phyloP scores from a whole-genome alignment of 352 stramenopile genomes.

The Phytophthora parvispora region DNA sequence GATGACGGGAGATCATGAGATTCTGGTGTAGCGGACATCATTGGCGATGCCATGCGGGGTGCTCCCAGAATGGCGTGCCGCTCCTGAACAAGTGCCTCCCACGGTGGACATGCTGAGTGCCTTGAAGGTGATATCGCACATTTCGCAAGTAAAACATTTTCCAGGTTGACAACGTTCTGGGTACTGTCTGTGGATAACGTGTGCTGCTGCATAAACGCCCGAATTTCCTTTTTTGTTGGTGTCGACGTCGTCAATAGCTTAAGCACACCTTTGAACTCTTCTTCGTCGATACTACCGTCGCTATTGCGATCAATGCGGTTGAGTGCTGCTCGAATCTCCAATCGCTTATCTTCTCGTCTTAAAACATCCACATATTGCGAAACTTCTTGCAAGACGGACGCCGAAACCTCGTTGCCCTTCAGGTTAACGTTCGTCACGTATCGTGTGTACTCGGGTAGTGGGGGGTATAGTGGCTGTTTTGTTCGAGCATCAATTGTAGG shows the following conservation, averaged over 20 bases:
- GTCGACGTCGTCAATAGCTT: conserved; percentile 81
- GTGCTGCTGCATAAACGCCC: conserved; percentile 70
- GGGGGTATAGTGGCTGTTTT: conserved; percentile 54
- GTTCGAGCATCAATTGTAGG: conserved; percentile 59
- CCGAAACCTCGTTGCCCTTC: conserved; percentile 84
- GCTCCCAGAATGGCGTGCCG: conserved; percentile 60
- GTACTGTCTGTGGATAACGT: conserved; percentile 53
- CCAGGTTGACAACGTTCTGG: conserved; percentile 66
- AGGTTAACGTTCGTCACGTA: conserved; percentile 83
- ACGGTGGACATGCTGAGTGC: conserved; percentile 73
- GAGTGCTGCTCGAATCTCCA: conserved; percentile 81
- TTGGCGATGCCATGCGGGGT: conserved; percentile 7
- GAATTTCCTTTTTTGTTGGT: conserved; percentile 83
- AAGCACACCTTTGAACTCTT: conserved; percentile 82
- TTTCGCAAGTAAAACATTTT: conserved; percentile 81
- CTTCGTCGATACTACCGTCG: conserved; percentile 69
- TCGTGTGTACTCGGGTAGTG: conserved; percentile 65
- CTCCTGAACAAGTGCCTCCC: conserved; percentile 81
- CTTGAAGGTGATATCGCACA: conserved; percentile 79
- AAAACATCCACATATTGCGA: conserved; percentile 83
- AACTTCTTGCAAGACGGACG: conserved; percentile 66
- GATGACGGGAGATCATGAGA: neutral
- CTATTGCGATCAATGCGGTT: conserved; percentile 79
- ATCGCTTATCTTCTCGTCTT: conserved; percentile 77
- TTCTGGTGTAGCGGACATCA: conserved; percentile 1